phyloP scores from a whole-genome alignment of 441 rosid species.

The Arabidopsis lyrata region DNA sequence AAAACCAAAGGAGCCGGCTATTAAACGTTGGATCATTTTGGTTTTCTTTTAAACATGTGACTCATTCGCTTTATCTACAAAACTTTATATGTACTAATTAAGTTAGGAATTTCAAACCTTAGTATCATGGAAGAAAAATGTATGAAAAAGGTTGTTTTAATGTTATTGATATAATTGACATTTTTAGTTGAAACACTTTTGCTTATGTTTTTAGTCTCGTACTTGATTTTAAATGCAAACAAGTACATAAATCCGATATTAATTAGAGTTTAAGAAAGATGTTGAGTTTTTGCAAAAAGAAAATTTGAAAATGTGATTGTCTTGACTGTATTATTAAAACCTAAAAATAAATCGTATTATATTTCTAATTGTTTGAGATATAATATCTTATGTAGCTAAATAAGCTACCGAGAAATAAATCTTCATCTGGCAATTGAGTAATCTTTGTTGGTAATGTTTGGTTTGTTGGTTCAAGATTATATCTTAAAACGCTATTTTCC shows the following conservation, averaged over 20 bases:
- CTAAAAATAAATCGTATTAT: too few relatives aligned
- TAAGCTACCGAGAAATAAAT: background rate
- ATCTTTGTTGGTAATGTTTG: slow-evolving; percentile 33
- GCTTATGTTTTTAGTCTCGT: background rate
- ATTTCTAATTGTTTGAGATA: background rate
- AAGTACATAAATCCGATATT: background rate
- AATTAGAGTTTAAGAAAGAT: background rate
- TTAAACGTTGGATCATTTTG: slow-evolving; percentile 5
- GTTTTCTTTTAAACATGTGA: background rate
- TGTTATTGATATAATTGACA: background rate
- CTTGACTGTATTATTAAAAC: too few relatives aligned
- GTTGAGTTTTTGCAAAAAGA: background rate
- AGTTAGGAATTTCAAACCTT: background rate
- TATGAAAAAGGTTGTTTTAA: background rate
- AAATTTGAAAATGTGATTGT: background rate
- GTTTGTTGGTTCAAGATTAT: slow-evolving; percentile 25
- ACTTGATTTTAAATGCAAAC: background rate
- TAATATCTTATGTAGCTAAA: background rate
- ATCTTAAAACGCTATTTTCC: background rate
- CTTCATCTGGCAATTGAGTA: background rate
- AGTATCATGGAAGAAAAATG: background rate
- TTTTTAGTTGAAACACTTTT: background rate
- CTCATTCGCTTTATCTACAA: background rate
- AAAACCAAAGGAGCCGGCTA: slow-evolving; percentile 27
- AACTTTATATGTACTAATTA: background rate